Evolutionary conservation across 225 moss, liverwort and hornwort genomes (phyloP).

Genomic region (Polytrichum formosum): DNA sequence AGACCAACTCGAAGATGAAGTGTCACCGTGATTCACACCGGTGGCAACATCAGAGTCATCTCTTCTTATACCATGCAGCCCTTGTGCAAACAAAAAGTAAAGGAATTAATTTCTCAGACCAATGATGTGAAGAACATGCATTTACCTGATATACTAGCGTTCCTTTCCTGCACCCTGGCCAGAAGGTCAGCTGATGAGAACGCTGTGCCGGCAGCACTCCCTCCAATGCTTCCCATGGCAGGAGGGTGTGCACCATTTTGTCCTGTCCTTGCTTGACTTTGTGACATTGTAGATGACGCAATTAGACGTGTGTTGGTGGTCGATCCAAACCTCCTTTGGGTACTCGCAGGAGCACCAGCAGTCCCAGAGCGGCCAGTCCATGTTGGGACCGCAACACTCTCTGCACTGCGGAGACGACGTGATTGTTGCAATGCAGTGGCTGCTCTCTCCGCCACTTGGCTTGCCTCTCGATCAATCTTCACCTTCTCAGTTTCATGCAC

Average conservation of each 20-base stretch:
- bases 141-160: conserved; percentile 46
- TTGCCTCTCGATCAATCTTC: conserved; percentile 76
- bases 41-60: no score
- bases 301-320: conserved; percentile 57
- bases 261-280: conserved; percentile 25
- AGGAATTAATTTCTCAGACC: not conserved
- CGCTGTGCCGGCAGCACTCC: conserved; percentile 68
- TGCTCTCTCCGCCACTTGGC: conserved; percentile 81
- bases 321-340: conserved; percentile 77
- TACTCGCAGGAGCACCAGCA: conserved; percentile 75
- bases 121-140: not conserved
- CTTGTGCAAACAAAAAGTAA: no score
- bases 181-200: conserved; percentile 76
- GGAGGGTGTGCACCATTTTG: conserved; percentile 20
- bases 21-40: no score
- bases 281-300: conserved; percentile 26
- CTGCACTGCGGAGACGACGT: conserved; percentile 68
- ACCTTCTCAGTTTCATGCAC: conserved; percentile 76
- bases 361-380: conserved; percentile 93
- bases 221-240: conserved; percentile 40
- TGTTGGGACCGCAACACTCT: conserved; percentile 76
- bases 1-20: no score
- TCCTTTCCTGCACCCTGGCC: conserved; percentile 71
- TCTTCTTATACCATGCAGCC: no score
- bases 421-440: conserved; percentile 79